Conservation (phyloP, 148 eudicot species). For the Rhododendron vialii region DNA sequence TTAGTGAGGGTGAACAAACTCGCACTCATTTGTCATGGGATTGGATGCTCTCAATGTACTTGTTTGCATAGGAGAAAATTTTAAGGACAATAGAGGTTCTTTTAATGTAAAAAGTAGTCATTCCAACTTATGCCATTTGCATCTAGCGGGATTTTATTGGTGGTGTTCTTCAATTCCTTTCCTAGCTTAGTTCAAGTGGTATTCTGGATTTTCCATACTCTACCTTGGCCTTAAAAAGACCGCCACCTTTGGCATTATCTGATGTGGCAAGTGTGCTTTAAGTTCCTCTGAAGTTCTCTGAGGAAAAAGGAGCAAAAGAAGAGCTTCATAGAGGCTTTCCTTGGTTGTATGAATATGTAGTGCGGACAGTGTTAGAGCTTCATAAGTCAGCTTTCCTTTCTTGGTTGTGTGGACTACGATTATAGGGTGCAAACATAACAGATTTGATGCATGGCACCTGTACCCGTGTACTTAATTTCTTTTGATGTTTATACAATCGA, state of each 20-base stretch:
- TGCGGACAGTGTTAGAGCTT: neutral
- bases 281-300: neutral
- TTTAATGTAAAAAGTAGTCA: neutral
- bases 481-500: neutral
- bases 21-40: neutral
- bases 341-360: neutral
- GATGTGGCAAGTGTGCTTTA: neutral
- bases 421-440: neutral
- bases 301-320: neutral
- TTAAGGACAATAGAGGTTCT: neutral
- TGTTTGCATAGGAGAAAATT: neutral
- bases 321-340: neutral
- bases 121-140: neutral
- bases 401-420: neutral
- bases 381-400: neutral
- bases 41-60: neutral
- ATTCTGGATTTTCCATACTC: neutral
- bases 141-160: neutral
- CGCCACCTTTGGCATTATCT: neutral
- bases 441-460: neutral
- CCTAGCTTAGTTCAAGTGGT: neutral
- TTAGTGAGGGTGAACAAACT: too few species aligned
- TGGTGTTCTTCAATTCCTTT: neutral
- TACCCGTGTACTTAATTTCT: neutral
- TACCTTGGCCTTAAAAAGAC: neutral